These are phyloP conservation scores for Elaeis oleifera DNA, from an alignment of 202 grass and related monocot genomes.

Conservation along the genomic window DNA sequence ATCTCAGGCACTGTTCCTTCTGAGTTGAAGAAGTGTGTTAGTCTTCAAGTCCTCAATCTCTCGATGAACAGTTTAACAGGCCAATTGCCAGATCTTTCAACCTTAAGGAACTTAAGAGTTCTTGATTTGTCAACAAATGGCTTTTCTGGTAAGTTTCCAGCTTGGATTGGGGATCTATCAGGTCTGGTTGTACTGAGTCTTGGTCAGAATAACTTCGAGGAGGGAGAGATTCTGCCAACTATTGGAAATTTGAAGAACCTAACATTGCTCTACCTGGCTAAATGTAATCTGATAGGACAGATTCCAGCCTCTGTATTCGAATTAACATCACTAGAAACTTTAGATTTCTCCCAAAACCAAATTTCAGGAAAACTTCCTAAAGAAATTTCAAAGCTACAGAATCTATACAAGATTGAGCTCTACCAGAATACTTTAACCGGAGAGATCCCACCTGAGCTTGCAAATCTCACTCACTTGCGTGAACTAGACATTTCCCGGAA, in stretches of 20 bases:
- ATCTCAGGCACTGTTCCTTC: conserved; percentile 35
- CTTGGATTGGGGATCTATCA: conserved; percentile 31
- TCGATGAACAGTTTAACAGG: conserved; percentile 34
- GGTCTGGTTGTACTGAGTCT: conserved; percentile 31
- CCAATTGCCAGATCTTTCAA: conserved; percentile 40
- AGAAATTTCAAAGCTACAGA: too few relatives aligned
- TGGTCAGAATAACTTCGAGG: conserved; percentile 27
- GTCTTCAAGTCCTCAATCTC: conserved; percentile 45
- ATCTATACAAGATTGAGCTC: neutral
- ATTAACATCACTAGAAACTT: too few relatives aligned
- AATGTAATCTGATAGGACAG: too few relatives aligned
- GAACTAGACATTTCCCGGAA: neutral
- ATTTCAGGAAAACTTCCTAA: too few relatives aligned
- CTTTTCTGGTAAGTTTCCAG: conserved; percentile 35
- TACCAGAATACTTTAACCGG: neutral
- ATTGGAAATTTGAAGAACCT: neutral
- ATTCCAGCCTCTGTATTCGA: too few relatives aligned
- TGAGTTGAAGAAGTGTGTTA: conserved; percentile 26
- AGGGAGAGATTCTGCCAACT: neutral
- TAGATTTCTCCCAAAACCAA: too few relatives aligned
- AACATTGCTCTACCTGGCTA: neutral
- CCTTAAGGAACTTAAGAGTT: conserved; percentile 15
- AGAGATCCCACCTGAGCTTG: neutral
- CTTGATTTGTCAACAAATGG: conserved; percentile 38
- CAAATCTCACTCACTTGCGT: neutral